Base-by-base conservation (phyloP, 2,329 filamentous ascomycete genomes). In the Fusarium caatingaense region DNA sequence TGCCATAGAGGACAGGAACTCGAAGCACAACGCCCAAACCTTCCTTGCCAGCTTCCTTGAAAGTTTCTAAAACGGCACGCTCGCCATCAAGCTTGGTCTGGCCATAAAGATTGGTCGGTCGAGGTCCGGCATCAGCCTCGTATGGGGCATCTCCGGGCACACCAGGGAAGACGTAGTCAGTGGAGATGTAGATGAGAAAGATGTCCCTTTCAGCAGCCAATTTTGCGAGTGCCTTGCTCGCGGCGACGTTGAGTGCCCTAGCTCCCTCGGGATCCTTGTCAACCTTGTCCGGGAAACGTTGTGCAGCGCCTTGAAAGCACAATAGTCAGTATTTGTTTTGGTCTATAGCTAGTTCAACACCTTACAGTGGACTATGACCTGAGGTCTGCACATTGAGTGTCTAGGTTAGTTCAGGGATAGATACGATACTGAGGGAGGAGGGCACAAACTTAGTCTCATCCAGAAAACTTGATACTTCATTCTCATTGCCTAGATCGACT, bases 231-330 rank as follows among this genome's bases (percentile, higher is more conserved):
- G 82, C 80, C 49, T 84, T 82, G 48, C 92, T 92, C 4, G 93
- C 91, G 5, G 88, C 85, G 15, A 95, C 88, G 76, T 97, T 97
- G 74, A 97, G 84, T 20, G 86, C 86, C 64, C 87, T 87, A 5
- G 93, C 93, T 56, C 89, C 92, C 63, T 90, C 87, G 5, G 93
- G 94, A 78, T 97, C 89, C 69, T 88, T 87, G 74, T 94, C 91
- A 76, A 94, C 95, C 77, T 92, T 91, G 80, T 97, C 94, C 4
- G 94, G 94, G 75, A 91, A 97, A 66, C 93, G 89, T 79, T 97
- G 94, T 47, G 94, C 94, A 42, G 94, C 94, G 77, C 92, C 92
- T 94, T 68, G 28, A 23, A 6, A 6, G 51, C 51, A 48, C 25
- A n/a, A 53, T 25, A 57, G 51, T 76, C 58, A 77, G 71, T 56